phyloP scores from a whole-genome alignment of 805 yeast species.

The Pichia paraexigua region DNA sequence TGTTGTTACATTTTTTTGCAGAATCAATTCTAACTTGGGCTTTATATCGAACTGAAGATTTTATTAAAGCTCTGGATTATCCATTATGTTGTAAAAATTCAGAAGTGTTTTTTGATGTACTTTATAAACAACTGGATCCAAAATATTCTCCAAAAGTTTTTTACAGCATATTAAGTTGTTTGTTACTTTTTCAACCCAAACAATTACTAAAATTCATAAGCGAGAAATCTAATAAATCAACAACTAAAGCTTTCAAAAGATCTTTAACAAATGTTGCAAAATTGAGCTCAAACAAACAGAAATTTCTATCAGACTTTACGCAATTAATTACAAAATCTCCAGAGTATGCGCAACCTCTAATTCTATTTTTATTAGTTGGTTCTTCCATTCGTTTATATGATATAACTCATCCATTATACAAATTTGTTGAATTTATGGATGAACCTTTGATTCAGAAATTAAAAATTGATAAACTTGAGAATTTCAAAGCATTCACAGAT shows the following conservation, averaged over 20 bases:
- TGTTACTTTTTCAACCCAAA: slow-evolving; percentile 28
- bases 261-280: slow-evolving; percentile 15
- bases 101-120: slow-evolving; percentile 31
- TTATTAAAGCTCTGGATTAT: slow-evolving; percentile 20
- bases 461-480: slow-evolving; percentile 22
- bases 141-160: slow-evolving; percentile 22
- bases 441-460: slow-evolving; percentile 21
- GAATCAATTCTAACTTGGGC: slow-evolving; percentile 43
- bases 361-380: slow-evolving; percentile 28
- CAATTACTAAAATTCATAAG: slow-evolving; percentile 22
- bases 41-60: slow-evolving; percentile 40
- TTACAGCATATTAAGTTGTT: slow-evolving; percentile 27
- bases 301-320: slow-evolving; percentile 20
- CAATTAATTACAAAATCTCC: slow-evolving; percentile 20
- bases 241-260: slow-evolving; percentile 19
- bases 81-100: slow-evolving; percentile 18
- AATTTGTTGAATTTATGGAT: slow-evolving; percentile 22
- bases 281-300: slow-evolving; percentile 17
- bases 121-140: slow-evolving; percentile 25
- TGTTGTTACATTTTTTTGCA: slow-evolving; percentile 39
- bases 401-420: slow-evolving; percentile 22
- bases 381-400: slow-evolving; percentile 22
- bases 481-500: background rate
- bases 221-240: slow-evolving; percentile 16
- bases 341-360: slow-evolving; percentile 24